A percentile compares a stretch with the other conserved stretches of the same genome.
Conservation (phyloP, 1,284 basidiomycete genomes). For the Fistulinella staudtii region DNA sequence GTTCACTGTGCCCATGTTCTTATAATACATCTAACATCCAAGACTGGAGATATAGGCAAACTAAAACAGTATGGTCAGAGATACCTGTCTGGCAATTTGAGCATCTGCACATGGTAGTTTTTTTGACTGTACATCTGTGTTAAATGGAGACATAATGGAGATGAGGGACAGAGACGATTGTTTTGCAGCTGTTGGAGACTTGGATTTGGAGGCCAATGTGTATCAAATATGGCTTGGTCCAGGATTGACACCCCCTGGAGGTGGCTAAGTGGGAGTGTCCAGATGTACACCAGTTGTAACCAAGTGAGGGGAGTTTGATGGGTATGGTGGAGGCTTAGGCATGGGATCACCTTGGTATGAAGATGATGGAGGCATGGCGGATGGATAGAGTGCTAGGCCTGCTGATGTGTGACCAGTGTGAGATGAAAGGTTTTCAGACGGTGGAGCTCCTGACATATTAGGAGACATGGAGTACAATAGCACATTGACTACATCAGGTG, state of each 20-base stretch:
- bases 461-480: slow-evolving; percentile 32
- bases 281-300: slow-evolving; percentile 20
- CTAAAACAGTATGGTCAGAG: no score
- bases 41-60: no score
- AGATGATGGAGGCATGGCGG: slow-evolving; percentile 18
- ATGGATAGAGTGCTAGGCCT: slow-evolving; percentile 27
- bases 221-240: slow-evolving; percentile 27
- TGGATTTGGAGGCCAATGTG: slow-evolving; percentile 26
- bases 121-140: slow-evolving; percentile 42
- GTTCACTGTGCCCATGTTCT: no score
- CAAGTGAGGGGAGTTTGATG: slow-evolving; percentile 28
- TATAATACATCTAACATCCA: no score
- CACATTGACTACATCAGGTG: slow-evolving; percentile 25
- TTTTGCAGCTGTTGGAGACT: slow-evolving; percentile 28
- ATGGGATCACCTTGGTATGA: slow-evolving; percentile 27
- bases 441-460: slow-evolving; percentile 28
- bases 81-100: slow-evolving; percentile 46
- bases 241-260: slow-evolving; percentile 8
- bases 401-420: slow-evolving; percentile 26
- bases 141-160: slow-evolving; percentile 33
- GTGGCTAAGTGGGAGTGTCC: slow-evolving; percentile 15
- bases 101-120: slow-evolving; percentile 53
- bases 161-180: slow-evolving; percentile 32
- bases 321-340: slow-evolving; percentile 25
- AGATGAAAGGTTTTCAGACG: slow-evolving; percentile 28